These are phyloP conservation scores for Crithidia expoeki DNA, from an alignment of 208 protist genomes.

Conservation along the genomic window DNA sequence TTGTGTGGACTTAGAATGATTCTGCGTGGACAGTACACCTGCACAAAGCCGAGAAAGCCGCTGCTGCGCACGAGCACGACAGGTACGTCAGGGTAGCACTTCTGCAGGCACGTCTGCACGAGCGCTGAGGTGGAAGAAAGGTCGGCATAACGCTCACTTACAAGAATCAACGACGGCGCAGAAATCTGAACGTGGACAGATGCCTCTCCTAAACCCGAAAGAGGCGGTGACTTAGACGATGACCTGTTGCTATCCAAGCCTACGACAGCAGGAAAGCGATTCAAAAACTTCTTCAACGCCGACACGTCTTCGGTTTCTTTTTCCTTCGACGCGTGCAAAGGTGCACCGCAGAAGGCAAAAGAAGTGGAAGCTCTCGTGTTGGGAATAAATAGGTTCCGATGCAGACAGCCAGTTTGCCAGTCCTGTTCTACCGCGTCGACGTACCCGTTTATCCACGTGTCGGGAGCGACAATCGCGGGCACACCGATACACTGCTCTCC, in stretches of 20 bases:
- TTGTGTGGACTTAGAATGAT: conserved; percentile 57
- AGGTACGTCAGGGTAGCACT: conserved; percentile 43
- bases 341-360: neutral
- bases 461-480: conserved; percentile 25
- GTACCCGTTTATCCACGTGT: conserved; percentile 51
- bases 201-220: no score
- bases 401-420: conserved; percentile 18
- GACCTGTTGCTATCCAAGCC: neutral
- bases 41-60: conserved; percentile 91
- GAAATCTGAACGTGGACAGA: neutral
- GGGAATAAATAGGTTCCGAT: neutral
- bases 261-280: neutral
- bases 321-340: neutral
- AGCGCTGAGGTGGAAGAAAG: conserved; percentile 42
- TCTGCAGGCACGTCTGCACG: conserved; percentile 11
- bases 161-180: conserved; percentile 35
- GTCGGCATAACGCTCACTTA: conserved; percentile 53
- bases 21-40: conserved; percentile 60
- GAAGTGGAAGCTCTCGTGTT: neutral
- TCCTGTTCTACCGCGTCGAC: conserved; percentile 10
- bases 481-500: conserved; percentile 77
- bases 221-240: neutral
- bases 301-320: neutral
- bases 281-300: conserved; percentile 9
- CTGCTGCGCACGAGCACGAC: conserved; percentile 82